Evolutionary conservation across 108 stramenopile genomes (phyloP).

Genomic region (Skeletonema potamos): DNA sequence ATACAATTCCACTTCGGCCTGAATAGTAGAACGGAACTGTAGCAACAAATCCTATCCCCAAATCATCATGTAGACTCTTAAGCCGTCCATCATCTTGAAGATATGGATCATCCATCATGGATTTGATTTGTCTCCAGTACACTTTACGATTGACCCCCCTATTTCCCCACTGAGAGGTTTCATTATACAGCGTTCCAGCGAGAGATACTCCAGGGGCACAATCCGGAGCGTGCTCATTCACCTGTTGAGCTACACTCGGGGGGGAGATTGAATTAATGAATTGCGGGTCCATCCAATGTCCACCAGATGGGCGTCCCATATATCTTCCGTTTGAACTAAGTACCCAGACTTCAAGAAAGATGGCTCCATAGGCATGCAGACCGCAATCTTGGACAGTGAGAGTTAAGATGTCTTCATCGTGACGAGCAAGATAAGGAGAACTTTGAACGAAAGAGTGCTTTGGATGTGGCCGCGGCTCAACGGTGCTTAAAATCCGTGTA

Average conservation of each 20-base stretch:
- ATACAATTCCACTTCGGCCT: constrained; percentile 26
- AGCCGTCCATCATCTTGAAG: constrained; percentile 24
- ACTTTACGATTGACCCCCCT: constrained; percentile 11
- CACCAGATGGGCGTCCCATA: constrained; percentile 26
- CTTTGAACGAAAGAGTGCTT: background rate
- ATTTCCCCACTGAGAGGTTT: background rate
- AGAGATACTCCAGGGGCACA: constrained; percentile 12
- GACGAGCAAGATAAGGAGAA: background rate
- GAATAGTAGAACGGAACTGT: constrained; percentile 20
- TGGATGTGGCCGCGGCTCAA: too few species aligned
- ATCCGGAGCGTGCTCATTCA: background rate
- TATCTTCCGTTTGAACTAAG: constrained; percentile 9
- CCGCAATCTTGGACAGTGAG: constrained; percentile 39
- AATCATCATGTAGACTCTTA: constrained; percentile 7
- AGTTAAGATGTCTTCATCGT: constrained; percentile 33
- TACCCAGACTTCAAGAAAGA: constrained; percentile 50
- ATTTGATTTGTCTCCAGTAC: constrained; percentile 22
- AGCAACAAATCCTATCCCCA: constrained; percentile 35
- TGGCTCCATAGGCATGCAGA: constrained; percentile 41
- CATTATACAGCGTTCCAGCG: constrained; percentile 5
- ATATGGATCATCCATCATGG: constrained; percentile 33
- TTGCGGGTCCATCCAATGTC: constrained; percentile 21
- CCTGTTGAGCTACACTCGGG: background rate
- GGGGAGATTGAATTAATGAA: background rate
- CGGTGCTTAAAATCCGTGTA: too few species aligned